Base-by-base conservation (phyloP, 75 land plant species). In the Pinus tabuliformis region DNA sequence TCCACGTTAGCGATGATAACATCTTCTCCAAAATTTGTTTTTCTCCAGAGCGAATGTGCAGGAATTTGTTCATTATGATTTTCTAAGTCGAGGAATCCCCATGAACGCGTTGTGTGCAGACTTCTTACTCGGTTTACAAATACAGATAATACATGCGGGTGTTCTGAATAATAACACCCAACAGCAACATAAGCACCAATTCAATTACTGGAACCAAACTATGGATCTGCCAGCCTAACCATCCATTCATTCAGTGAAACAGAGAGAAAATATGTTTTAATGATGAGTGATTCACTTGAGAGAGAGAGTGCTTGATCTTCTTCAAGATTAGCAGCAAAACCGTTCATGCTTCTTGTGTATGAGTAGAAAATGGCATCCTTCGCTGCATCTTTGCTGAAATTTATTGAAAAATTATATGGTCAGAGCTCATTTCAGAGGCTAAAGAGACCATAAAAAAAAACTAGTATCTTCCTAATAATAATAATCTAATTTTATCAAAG, bases 61-160 rank as follows among this genome's bases (percentile, higher is more conserved):
- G 70, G 63, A 18, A 72, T 64, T 13, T 49, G 16, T 42, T 75
- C 58, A 6, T 58, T 26, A 5, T 18, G 64, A 22, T 16, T 18
- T 75, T 81, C 86, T 30, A 87, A 75, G 20, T 88, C 89, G 7
- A 87, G 63, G 73, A 85, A 87, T 39, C 30, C 56, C 88, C 88
- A 87, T 16, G 89, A 87, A 28, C 28, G 82, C 7, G 89, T 87
- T 24, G 89, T 87, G 59, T 86, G 88, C 57, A 87, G 60, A 33
- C 72, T 65, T 37, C 56, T 13, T 24, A n/a, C 59, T 59, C 78
- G 63, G 80, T 75, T 86, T 3, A 62, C 74, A 76, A 87, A 87
- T 12, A 86, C 78, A 20, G 83, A 81, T 8, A 87, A 21, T 56
- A 87, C 89, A n/a, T 21, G 71, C 3, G 81, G 81, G 56, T 59